phyloP scores from a whole-genome alignment of 1,284 basidiomycete species.

The Melanopsichium pennsylvanicum region DNA sequence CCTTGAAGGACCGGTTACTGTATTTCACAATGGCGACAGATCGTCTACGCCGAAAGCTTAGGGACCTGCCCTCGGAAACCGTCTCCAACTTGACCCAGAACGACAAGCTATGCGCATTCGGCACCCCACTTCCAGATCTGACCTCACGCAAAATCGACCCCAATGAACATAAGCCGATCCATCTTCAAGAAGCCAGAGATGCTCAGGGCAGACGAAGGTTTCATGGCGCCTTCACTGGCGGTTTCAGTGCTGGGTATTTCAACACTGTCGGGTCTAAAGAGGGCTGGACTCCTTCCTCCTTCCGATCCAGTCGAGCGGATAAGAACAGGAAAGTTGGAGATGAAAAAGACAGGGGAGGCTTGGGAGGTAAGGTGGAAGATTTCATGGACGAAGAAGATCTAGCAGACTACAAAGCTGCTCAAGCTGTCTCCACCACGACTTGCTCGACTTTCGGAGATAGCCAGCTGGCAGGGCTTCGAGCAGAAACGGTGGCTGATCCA shows the following conservation, averaged over 20 bases:
- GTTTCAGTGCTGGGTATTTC: constrained; percentile 96
- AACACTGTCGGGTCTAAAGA: constrained; percentile 95
- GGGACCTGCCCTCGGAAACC: constrained; percentile 78
- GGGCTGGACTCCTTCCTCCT: constrained; percentile 93
- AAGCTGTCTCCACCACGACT: constrained; percentile 69
- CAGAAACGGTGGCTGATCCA: no score
- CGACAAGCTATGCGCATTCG: constrained; percentile 92
- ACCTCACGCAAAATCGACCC: constrained; percentile 83
- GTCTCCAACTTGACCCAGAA: constrained; percentile 80
- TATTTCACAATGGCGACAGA: constrained; percentile 68
- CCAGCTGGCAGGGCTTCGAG: no score
- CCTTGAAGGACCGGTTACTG: no score
- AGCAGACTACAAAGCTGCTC: constrained; percentile 77
- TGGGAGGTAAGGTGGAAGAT: constrained; percentile 84
- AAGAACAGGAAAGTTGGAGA: constrained; percentile 7
- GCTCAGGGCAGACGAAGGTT: constrained; percentile 90
- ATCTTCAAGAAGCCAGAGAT: constrained; percentile 96
- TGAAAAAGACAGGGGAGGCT: constrained; percentile 67
- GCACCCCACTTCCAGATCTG: constrained; percentile 87
- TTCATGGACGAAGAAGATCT: constrained; percentile 99
- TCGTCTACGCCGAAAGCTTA: constrained; percentile 73
- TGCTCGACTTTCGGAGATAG: no score
- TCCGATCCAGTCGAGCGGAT: constrained; percentile 69
- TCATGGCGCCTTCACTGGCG: constrained; percentile 97
- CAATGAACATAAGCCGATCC: constrained; percentile 91